Conservation (phyloP, 805 yeast genomes). For the Suhomyces prunicola region DNA sequence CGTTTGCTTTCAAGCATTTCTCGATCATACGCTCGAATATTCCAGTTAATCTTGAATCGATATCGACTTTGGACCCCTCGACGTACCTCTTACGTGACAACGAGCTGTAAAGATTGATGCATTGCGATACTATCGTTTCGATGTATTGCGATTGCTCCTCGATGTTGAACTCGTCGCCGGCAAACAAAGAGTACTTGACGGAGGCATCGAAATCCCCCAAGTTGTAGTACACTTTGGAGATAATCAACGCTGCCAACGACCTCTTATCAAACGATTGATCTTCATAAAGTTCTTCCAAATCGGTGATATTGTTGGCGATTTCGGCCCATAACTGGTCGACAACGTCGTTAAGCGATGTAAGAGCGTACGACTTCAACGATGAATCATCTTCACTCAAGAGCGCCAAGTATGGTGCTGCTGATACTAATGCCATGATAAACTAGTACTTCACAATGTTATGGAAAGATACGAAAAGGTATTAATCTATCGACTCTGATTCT, state of each 20-base stretch:
- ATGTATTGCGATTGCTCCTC: constrained; percentile 78
- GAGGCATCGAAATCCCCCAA: constrained; percentile 91
- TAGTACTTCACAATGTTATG: neutral
- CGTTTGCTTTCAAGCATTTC: constrained; percentile 70
- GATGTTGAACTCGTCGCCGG: constrained; percentile 77
- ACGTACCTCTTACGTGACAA: constrained; percentile 49
- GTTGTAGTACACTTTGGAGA: constrained; percentile 86
- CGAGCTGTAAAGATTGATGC: constrained; percentile 77
- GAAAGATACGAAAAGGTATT: neutral
- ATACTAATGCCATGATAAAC: constrained; percentile 58
- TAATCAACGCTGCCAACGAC: constrained; percentile 83
- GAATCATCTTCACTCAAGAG: constrained; percentile 80
- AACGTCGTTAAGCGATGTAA: constrained; percentile 71
- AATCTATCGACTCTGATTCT: no score
- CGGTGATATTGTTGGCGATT: constrained; percentile 83
- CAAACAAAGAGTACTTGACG: constrained; percentile 81
- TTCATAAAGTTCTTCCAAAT: constrained; percentile 88
- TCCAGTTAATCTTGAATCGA: constrained; percentile 59
- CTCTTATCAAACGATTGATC: constrained; percentile 75
- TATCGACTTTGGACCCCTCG: constrained; percentile 23
- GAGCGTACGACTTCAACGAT: constrained; percentile 76
- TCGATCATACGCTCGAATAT: constrained; percentile 85
- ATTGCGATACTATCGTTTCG: constrained; percentile 90
- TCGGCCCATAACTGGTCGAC: constrained; percentile 97
- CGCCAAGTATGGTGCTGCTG: constrained; percentile 92